Evolutionary conservation across 2,329 filamentous ascomycete species (phyloP).

Genomic region (Tolypocladium capitatum): DNA sequence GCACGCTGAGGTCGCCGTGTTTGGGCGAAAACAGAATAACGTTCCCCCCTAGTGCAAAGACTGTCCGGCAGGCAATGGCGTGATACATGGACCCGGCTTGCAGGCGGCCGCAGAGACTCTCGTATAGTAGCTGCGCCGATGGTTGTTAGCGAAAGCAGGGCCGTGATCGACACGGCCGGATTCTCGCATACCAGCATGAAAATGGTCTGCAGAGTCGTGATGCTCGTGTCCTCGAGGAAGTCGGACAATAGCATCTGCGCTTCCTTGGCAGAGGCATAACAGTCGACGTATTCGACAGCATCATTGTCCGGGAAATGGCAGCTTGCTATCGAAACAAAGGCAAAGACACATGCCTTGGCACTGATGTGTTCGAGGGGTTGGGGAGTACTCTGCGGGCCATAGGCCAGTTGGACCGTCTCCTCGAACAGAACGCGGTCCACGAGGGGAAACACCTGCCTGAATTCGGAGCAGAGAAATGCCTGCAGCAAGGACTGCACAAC

Average conservation of each 20-base stretch:
- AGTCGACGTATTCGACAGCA: constrained; percentile 17
- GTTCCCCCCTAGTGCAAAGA: constrained; percentile 37
- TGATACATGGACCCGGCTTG: constrained; percentile 29
- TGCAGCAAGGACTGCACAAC: constrained; percentile 14
- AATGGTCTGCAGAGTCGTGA: constrained; percentile 30
- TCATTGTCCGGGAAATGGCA: constrained; percentile 8
- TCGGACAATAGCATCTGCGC: constrained; percentile 28
- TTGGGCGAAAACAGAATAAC: constrained; percentile 7
- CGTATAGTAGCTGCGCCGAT: constrained; percentile 22
- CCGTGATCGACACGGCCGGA: neutral
- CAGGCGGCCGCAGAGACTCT: constrained; percentile 32
- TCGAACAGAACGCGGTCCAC: constrained; percentile 32
- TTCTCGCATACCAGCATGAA: constrained; percentile 31
- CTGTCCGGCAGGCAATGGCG: constrained; percentile 29
- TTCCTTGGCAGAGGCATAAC: constrained; percentile 25
- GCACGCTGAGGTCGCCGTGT: constrained; percentile 4
- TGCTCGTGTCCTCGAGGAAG: constrained; percentile 26
- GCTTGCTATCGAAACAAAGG: constrained; percentile 28
- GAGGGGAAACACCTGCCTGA: constrained; percentile 33
- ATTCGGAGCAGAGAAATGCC: constrained; percentile 15
- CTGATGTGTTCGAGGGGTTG: constrained; percentile 15
- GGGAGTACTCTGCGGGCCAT: constrained; percentile 13
- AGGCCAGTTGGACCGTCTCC: constrained; percentile 30
- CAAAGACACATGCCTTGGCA: constrained; percentile 32
- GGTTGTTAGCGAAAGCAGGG: neutral